These are phyloP conservation scores for Rostrohypoxylon terebratum DNA, from an alignment of 495 filamentous ascomycete species.

Conservation along the genomic window DNA sequence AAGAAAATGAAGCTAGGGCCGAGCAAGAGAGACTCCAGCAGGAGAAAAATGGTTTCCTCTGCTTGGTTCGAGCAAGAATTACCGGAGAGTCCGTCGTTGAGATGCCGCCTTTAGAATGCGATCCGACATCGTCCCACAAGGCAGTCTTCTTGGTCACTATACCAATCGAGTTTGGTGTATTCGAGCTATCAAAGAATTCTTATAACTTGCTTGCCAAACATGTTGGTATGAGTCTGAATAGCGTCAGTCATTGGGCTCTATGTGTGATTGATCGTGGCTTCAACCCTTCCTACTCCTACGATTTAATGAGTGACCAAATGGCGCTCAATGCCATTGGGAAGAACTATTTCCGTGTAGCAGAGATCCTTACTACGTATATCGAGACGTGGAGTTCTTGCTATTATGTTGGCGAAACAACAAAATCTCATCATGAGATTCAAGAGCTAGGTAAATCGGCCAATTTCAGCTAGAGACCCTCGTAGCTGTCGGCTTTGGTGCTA, in stretches of 20 bases:
- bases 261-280: conserved; percentile 41
- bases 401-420: conserved; percentile 46
- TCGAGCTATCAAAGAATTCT: conserved; percentile 38
- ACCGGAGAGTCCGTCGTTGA: conserved; percentile 33
- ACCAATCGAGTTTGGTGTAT: conserved; percentile 40
- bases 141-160: conserved; percentile 45
- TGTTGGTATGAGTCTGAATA: conserved; percentile 44
- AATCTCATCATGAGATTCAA: conserved; percentile 42
- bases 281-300: conserved; percentile 43
- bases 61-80: conserved; percentile 34
- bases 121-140: conserved; percentile 26
- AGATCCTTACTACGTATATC: conserved; percentile 33
- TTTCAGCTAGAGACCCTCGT: background rate
- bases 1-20: conserved; percentile 13
- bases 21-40: conserved; percentile 24
- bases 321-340: conserved; percentile 41
- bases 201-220: conserved; percentile 43
- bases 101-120: conserved; percentile 37
- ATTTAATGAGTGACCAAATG: conserved; percentile 46
- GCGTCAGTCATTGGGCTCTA: conserved; percentile 45
- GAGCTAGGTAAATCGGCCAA: conserved; percentile 31
- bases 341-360: conserved; percentile 39
- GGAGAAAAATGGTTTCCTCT: conserved; percentile 38
- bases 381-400: conserved; percentile 42
- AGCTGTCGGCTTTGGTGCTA: conserved; percentile 1